Evolutionary conservation across 2,329 filamentous ascomycete genomes (phyloP).

Genomic region (Plectosphaerella plurivora): DNA sequence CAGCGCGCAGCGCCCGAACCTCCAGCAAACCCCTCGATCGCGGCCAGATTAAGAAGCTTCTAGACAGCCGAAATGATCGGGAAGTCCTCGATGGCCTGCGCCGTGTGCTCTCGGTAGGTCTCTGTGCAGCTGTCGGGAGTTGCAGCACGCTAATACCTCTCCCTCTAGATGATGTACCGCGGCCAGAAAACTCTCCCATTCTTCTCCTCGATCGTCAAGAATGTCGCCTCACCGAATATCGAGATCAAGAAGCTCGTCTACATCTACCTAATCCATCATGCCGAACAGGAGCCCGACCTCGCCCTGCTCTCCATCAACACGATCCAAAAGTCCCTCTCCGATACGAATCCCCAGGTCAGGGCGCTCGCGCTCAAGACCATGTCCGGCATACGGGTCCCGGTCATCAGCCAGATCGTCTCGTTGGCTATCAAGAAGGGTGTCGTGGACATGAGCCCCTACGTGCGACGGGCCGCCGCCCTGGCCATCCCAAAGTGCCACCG

Average conservation of each 20-base stretch:
- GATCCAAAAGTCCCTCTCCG: constrained; percentile 94
- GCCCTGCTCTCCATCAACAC: constrained; percentile 96
- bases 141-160: constrained; percentile 1
- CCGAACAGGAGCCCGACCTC: constrained; percentile 92
- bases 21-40: constrained; percentile 65
- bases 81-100: constrained; percentile 90
- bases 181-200: constrained; percentile 83
- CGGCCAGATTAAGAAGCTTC: constrained; percentile 86
- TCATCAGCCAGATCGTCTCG: constrained; percentile 96
- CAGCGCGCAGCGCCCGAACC: constrained; percentile 64
- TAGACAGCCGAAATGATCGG: constrained; percentile 89
- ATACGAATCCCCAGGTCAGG: constrained; percentile 84
- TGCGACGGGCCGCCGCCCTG: constrained; percentile 86
- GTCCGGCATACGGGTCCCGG: constrained; percentile 94
- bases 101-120: constrained; percentile 77
- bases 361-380: constrained; percentile 93
- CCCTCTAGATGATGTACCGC: constrained; percentile 85
- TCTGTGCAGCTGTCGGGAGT: background rate
- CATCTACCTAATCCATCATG: constrained; percentile 95
- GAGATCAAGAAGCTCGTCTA: constrained; percentile 98
- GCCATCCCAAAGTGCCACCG: constrained; percentile 95
- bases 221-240: constrained; percentile 87
- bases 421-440: constrained; percentile 91
- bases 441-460: constrained; percentile 90
- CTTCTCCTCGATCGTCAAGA: constrained; percentile 98